phyloP scores from a whole-genome alignment of 225 moss, liverwort and hornwort species.

The Rhytidiadelphus loreus region DNA sequence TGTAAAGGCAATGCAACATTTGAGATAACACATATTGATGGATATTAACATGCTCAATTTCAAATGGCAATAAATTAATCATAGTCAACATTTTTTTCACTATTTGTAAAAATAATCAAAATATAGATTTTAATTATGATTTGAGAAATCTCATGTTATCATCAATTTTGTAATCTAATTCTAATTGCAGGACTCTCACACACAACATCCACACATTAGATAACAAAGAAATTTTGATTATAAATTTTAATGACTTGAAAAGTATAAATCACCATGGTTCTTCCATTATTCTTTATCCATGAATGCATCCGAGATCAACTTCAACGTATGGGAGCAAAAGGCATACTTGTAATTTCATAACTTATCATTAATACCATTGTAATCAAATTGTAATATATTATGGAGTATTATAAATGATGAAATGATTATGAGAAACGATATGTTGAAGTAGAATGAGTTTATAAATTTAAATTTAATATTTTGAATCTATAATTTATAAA shows the following conservation, averaged over 20 bases:
- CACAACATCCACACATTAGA: background rate
- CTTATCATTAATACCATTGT: background rate
- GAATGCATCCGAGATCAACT: conserved; percentile 82
- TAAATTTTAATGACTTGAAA: background rate
- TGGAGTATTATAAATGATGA: background rate
- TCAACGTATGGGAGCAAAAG: conserved; percentile 61
- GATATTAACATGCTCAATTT: background rate
- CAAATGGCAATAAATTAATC: background rate
- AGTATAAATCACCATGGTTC: conserved; percentile 37
- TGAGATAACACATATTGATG: too few species aligned
- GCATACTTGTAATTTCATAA: conserved; percentile 37
- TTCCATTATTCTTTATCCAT: conserved; percentile 77
- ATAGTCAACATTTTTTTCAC: too few species aligned
- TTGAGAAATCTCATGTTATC: background rate
- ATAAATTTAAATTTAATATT: too few species aligned
- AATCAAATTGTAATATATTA: background rate
- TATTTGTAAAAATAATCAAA: background rate
- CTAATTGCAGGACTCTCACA: background rate
- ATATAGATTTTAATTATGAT: too few species aligned
- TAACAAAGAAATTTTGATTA: too few species aligned
- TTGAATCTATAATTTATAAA: rapidly evolving
- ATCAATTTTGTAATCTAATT: background rate
- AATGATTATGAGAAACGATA: too few species aligned
- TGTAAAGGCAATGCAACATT: background rate
- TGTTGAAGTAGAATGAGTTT: rapidly evolving